These are phyloP conservation scores for Mycena metata DNA, from an alignment of 768 basidiomycete species.

Conservation along the genomic window DNA sequence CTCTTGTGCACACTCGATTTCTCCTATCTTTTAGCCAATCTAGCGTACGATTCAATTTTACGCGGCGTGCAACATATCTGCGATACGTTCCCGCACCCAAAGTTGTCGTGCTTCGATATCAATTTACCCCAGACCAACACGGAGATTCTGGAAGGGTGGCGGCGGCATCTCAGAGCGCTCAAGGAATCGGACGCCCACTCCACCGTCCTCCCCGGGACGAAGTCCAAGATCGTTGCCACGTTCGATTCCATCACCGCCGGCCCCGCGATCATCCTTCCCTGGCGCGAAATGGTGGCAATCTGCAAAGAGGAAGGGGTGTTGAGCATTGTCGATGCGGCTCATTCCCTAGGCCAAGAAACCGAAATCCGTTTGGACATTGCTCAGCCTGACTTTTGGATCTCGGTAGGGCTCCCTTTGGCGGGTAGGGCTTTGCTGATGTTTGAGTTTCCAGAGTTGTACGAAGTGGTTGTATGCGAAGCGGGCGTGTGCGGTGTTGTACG, in stretches of 20 bases:
- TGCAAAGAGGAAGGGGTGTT: slow-evolving; percentile 67
- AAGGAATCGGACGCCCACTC: background rate
- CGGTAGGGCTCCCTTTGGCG: slow-evolving; percentile 11
- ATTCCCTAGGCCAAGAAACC: slow-evolving; percentile 73
- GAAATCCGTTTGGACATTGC: slow-evolving; percentile 59
- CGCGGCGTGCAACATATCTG: too few relatives aligned
- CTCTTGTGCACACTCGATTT: too few relatives aligned
- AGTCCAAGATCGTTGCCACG: slow-evolving; percentile 62
- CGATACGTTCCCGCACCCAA: background rate
- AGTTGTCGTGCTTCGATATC: background rate
- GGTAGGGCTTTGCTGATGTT: too few relatives aligned
- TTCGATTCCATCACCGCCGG: slow-evolving; percentile 66
- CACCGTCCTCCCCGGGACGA: too few relatives aligned
- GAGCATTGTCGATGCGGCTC: slow-evolving; percentile 73
- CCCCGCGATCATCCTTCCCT: slow-evolving; percentile 69
- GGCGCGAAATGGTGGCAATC: slow-evolving; percentile 70
- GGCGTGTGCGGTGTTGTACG: slow-evolving; percentile 61
- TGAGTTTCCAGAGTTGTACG: slow-evolving; percentile 59
- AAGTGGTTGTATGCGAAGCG: slow-evolving; percentile 75
- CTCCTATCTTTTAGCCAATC: too few relatives aligned
- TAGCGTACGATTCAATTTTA: too few relatives aligned
- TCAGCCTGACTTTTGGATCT: slow-evolving; percentile 6
- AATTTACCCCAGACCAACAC: too few relatives aligned
- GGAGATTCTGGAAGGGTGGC: background rate
- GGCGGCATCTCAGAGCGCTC: background rate